Evolutionary conservation across 148 eudicot genomes (phyloP).

Genomic region (Hydrangea macrophylla): DNA sequence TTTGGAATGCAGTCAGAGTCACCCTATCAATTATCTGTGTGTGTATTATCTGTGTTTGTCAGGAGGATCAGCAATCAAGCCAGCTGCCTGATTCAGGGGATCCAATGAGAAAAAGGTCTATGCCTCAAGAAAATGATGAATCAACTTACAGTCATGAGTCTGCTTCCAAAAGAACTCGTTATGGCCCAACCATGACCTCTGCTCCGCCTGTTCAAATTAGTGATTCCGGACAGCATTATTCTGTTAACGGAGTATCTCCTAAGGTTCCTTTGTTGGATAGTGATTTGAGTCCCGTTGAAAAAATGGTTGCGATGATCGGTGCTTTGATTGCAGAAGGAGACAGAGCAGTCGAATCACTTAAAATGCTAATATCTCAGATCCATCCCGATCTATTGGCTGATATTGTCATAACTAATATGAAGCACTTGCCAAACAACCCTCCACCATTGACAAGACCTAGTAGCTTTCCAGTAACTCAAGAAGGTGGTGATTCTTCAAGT

Average conservation of each 20-base stretch:
- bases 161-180: slow-evolving; percentile 57
- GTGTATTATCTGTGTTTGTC: slow-evolving; percentile 14
- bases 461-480: slow-evolving; percentile 27
- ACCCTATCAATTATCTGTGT: not conserved
- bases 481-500: slow-evolving; percentile 33
- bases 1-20: not conserved
- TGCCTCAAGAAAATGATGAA: slow-evolving; percentile 48
- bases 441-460: slow-evolving; percentile 40
- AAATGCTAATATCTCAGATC: slow-evolving; percentile 70
- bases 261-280: slow-evolving; percentile 41
- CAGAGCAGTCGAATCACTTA: slow-evolving; percentile 82
- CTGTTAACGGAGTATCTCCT: slow-evolving; percentile 52
- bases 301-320: slow-evolving; percentile 91
- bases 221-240: slow-evolving; percentile 42
- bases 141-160: slow-evolving; percentile 36
- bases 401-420: slow-evolving; percentile 91
- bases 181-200: slow-evolving; percentile 39
- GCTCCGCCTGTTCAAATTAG: slow-evolving; percentile 29
- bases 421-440: slow-evolving; percentile 70
- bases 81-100: slow-evolving; percentile 44
- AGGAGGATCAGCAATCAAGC: slow-evolving; percentile 60
- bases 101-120: slow-evolving; percentile 45
- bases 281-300: slow-evolving; percentile 65
- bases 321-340: slow-evolving; percentile 95
- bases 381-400: slow-evolving; percentile 93